phyloP scores from a whole-genome alignment of 2,329 filamentous ascomycete genomes.

The Aureobasidium sp. region DNA sequence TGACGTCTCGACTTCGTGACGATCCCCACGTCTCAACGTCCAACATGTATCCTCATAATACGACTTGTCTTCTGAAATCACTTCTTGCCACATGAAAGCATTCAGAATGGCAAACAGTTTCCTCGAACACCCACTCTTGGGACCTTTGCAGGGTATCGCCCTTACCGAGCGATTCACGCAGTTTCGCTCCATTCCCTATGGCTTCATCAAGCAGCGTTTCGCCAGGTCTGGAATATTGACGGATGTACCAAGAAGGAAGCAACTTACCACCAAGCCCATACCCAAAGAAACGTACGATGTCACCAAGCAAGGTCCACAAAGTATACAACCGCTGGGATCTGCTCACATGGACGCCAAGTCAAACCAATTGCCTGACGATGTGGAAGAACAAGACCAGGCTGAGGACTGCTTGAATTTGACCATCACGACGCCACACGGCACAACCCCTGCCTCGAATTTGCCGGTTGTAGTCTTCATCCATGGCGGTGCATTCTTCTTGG shows the following conservation, averaged over 20 bases:
- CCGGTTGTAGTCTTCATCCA: conserved; percentile 14
- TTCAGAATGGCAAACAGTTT: not conserved
- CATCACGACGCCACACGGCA: conserved; percentile 2
- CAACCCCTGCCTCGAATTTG: not conserved
- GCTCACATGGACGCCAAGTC: conserved; percentile 11
- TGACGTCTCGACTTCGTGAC: not conserved
- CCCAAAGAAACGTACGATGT: conserved; percentile 4
- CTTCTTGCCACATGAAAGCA: not conserved
- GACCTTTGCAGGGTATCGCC: not conserved
- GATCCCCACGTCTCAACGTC: not conserved
- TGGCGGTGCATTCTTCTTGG: conserved; percentile 14
- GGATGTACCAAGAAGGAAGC: not conserved
- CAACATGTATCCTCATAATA: not conserved
- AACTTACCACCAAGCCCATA: not conserved
- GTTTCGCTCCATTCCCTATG: conserved; percentile 13
- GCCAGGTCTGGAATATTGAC: conserved; percentile 1
- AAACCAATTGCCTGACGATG: conserved; percentile 12
- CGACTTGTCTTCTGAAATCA: not conserved
- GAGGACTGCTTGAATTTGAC: conserved; percentile 13
- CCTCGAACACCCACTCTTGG: conserved; percentile 4
- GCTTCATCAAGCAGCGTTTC: conserved; percentile 11
- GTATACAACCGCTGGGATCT: conserved; percentile 10
- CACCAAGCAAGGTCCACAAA: conserved; percentile 3
- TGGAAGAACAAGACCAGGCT: conserved; percentile 1
- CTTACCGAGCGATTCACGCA: not conserved